phyloP scores from a whole-genome alignment of 225 moss, liverwort and hornwort species.

The Rhytidiadelphus loreus region DNA sequence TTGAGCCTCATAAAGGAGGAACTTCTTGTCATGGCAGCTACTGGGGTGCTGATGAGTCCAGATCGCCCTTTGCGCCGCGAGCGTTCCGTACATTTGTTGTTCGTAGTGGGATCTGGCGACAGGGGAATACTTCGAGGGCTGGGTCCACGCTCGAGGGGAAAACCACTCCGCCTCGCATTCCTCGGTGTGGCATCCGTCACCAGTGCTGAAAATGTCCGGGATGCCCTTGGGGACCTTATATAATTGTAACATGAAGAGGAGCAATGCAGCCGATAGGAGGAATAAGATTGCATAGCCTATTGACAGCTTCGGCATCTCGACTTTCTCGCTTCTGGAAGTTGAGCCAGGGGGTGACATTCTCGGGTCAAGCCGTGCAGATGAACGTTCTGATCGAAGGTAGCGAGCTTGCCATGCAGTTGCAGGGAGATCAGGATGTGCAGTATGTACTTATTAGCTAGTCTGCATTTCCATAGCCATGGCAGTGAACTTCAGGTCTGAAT shows the following conservation, averaged over 20 bases:
- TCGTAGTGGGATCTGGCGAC: neutral
- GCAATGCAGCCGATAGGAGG: neutral
- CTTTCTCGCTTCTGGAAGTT: neutral
- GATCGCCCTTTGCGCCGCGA: neutral
- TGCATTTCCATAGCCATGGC: neutral
- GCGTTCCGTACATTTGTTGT: neutral
- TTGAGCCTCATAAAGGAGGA: neutral
- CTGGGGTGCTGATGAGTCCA: conserved; percentile 18
- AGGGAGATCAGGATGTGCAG: neutral
- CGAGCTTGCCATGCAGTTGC: neutral
- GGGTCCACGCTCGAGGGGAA: neutral
- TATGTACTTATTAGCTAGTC: neutral
- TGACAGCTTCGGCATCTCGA: neutral
- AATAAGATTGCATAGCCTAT: neutral
- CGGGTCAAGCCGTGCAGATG: neutral
- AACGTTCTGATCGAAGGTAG: neutral
- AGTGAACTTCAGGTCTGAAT: neutral
- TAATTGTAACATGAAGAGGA: neutral
- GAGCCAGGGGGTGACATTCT: neutral
- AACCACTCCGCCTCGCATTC: neutral
- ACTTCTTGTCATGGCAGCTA: conserved; percentile 7
- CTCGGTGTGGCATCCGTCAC: neutral
- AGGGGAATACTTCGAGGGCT: neutral
- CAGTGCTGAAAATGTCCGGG: too few relatives aligned
- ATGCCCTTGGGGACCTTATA: neutral